Evolutionary conservation across 148 eudicot genomes (phyloP).

Genomic region (Tetragonia tetragonoides): DNA sequence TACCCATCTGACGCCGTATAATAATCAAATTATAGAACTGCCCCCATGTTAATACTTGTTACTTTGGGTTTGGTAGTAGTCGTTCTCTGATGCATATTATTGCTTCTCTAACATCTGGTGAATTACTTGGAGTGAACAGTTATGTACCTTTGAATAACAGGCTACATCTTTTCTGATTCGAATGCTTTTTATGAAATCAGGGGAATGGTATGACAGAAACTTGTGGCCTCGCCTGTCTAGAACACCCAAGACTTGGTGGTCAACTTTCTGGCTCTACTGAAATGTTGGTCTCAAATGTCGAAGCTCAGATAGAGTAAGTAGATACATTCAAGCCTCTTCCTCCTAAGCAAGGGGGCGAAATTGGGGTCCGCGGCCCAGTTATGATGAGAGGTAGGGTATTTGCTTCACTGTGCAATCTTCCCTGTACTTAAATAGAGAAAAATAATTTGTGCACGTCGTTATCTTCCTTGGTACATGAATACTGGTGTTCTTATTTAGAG

Average conservation of each 20-base stretch:
- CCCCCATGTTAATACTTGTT: too few relatives aligned
- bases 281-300: slow-evolving; percentile 58
- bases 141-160: too few relatives aligned
- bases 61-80: too few relatives aligned
- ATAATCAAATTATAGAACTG: too few relatives aligned
- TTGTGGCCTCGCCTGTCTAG: slow-evolving; percentile 56
- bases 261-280: slow-evolving; percentile 77
- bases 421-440: background rate
- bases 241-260: slow-evolving; percentile 43
- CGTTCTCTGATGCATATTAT: too few relatives aligned
- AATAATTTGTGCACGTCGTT: background rate
- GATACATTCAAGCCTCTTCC: slow-evolving; percentile 70
- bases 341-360: slow-evolving; percentile 66
- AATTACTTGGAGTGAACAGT: too few relatives aligned
- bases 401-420: background rate
- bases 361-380: slow-evolving; percentile 78
- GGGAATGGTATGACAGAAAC: slow-evolving; percentile 95
- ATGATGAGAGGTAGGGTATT: slow-evolving; percentile 59
- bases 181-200: slow-evolving; percentile 34
- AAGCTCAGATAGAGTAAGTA: slow-evolving; percentile 55
- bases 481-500: background rate
- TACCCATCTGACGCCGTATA: too few relatives aligned
- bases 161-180: background rate
- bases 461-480: background rate
- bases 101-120: too few relatives aligned